These are phyloP conservation scores for Penicillium tannophilum DNA, from an alignment of 495 filamentous ascomycete genomes.

Conservation along the genomic window DNA sequence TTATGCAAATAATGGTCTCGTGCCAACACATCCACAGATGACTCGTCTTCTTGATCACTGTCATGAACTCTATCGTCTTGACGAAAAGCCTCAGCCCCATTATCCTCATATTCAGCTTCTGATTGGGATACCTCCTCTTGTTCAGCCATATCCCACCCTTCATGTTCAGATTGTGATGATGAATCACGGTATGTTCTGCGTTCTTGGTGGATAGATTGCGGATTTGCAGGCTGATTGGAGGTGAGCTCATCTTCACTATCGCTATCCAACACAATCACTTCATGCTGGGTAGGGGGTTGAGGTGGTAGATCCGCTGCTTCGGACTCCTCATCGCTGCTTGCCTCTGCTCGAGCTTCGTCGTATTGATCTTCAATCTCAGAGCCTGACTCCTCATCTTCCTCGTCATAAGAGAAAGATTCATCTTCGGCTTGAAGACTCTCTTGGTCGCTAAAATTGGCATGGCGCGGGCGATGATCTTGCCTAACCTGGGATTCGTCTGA, in stretches of 20 bases:
- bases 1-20: constrained; percentile 7
- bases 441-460: not conserved
- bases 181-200: not conserved
- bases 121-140: constrained; percentile 2
- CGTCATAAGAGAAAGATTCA: not conserved
- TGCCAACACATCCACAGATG: constrained; percentile 16
- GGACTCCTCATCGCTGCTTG: constrained; percentile 12
- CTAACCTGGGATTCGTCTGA: not conserved
- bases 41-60: constrained; percentile 25
- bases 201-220: constrained; percentile 2
- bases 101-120: constrained; percentile 12
- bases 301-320: constrained; percentile 8
- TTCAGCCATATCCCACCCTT: constrained; percentile 6
- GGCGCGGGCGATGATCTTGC: not conserved
- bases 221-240: constrained; percentile 9
- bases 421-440: not conserved
- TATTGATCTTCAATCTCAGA: constrained; percentile 21
- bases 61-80: constrained; percentile 18
- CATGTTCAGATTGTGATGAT: constrained; percentile 1
- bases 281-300: constrained; percentile 23
- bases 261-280: constrained; percentile 47
- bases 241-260: constrained; percentile 45
- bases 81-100: constrained; percentile 13
- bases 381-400: not conserved
- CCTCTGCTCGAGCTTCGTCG: constrained; percentile 19